Evolutionary conservation across 108 stramenopile species (phyloP), one percentile per base, ranked within the genome.

Genomic region (Aurantiochytrium sp.): DNA sequence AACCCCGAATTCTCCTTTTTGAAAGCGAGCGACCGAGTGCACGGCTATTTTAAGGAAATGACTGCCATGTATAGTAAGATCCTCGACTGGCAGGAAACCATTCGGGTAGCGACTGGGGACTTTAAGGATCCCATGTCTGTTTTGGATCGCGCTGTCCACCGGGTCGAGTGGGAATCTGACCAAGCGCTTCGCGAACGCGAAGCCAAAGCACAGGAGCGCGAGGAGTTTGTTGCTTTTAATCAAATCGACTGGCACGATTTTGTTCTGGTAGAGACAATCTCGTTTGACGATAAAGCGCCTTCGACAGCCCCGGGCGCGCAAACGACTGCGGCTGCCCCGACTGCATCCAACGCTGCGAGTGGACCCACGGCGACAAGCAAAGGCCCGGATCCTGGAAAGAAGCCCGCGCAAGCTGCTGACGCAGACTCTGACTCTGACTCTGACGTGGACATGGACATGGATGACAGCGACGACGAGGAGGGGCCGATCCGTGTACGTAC

Each of bases 181-280:
- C 49, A 83, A 45, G 2, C 45, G 49, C n/a, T 69, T 6, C 45
- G 51, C n/a, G 76, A 83, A 12, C 49, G 76, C n/a, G 76, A 83
- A 12, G n/a, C 28, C 49, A 83, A 83, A 35, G 76, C 51, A 35
- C n/a, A 47, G 4, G 76, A 83, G 49, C 49, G 45, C 25, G 76
- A 83, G 23, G 76, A 83, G 3, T 53, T 83, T 23, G 28, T 83
- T 16, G 76, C 45, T 12, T 83, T 21, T 23, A 83, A 83, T 35
- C 76, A 83, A 53, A 83, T 83, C 76, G 76, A 83, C 5, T 83
- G 76, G 76, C 76, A 83, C 76, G 51, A 83, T 35, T 83, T 83
- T 3, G 76, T 53, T 6, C 51, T 83, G 25, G 76, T 83, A 0
- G 76, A 53, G 5, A 83, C 76, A 53, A 83, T 83, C 45, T 47